Base-by-base conservation (phyloP, 495 filamentous ascomycete genomes). In the Parathielavia appendiculata region DNA sequence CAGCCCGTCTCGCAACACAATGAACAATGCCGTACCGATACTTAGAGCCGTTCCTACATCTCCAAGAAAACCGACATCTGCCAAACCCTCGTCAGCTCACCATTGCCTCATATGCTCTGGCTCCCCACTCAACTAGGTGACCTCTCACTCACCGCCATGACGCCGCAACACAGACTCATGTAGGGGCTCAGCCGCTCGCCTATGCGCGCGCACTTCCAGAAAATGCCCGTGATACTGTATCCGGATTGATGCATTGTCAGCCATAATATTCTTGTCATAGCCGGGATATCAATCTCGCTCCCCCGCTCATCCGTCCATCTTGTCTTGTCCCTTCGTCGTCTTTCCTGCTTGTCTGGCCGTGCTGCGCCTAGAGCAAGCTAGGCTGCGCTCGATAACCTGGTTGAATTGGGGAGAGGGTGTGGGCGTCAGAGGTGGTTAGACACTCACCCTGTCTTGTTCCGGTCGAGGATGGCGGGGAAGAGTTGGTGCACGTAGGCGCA, bases 141-240 rank as follows among this genome's bases (percentile, higher is more conserved):
- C 26, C 26, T 30, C 26, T 30, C 26, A 30, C 75, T 48, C 70
- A 97, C 93, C 59, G 95, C 95, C 91, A 97, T 97, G 63, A 90
- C 66, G 11, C 96, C 76, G 71, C 95, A 97, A 71, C 91, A 96
- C 66, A 97, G 74, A 75, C 92, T 95, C 57, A 98, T 90, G 70
- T 98, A 97, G 44, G 93, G 95, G 66, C 91, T 96, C 54, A 98
- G 73, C 56, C 93, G 78, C 79, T 98, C 93, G 30, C 93, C 93
- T 67, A 98, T 84, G 60, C 93, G 80, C 34, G 93, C 93, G 59
- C 86, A 93, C 72, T 97, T 97, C 93, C 93, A 98, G 74, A 98
- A 96, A 48, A 93, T 85, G 43, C 92, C 92, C 62, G 89, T 84
- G 14, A 95, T 72, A 22, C 90, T 93, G 68, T 59, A 30, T 30